Conservation (phyloP, 1,139 yeast species). For the Yamadazyma spencermartinsiae region DNA sequence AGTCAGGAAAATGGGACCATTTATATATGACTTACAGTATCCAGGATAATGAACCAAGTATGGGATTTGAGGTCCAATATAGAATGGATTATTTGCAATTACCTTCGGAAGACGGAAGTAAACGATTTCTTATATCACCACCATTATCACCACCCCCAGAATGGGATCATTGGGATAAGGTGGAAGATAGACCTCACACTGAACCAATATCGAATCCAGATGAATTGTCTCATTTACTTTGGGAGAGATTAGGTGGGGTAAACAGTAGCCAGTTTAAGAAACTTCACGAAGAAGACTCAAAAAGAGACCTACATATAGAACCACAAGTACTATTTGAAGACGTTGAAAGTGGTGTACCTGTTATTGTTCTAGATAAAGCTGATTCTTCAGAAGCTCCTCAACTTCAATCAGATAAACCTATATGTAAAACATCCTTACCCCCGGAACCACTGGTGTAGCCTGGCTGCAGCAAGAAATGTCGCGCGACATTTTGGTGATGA, state of each 20-base stretch:
- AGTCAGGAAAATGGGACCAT: slow-evolving; percentile 18
- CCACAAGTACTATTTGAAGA: slow-evolving; percentile 43
- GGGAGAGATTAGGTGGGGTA: slow-evolving; percentile 48
- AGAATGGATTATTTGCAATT: slow-evolving; percentile 37
- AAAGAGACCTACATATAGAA: slow-evolving; percentile 21
- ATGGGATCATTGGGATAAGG: slow-evolving; percentile 47
- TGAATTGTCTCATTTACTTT: slow-evolving; percentile 42
- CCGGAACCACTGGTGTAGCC: slow-evolving; percentile 6
- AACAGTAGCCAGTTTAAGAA: slow-evolving; percentile 38
- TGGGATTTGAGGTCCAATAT: slow-evolving; percentile 11
- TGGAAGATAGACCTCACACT: slow-evolving; percentile 43
- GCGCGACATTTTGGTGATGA: slow-evolving; percentile 6
- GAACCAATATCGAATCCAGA: slow-evolving; percentile 38
- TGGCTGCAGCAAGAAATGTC: not conserved
- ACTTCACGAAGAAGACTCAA: slow-evolving; percentile 22
- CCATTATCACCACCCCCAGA: slow-evolving; percentile 50
- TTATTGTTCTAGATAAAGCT: slow-evolving; percentile 33
- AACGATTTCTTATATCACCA: slow-evolving; percentile 47
- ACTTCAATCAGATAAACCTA: slow-evolving; percentile 8
- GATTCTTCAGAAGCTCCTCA: slow-evolving; percentile 6
- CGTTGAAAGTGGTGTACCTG: slow-evolving; percentile 38
- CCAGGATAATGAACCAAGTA: slow-evolving; percentile 29
- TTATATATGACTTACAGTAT: slow-evolving; percentile 33
- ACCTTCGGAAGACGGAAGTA: slow-evolving; percentile 41
- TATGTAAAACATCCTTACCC: slow-evolving; percentile 16